phyloP scores from a whole-genome alignment of 2,329 filamentous ascomycete genomes.

The Rugonectria rugulosa region DNA sequence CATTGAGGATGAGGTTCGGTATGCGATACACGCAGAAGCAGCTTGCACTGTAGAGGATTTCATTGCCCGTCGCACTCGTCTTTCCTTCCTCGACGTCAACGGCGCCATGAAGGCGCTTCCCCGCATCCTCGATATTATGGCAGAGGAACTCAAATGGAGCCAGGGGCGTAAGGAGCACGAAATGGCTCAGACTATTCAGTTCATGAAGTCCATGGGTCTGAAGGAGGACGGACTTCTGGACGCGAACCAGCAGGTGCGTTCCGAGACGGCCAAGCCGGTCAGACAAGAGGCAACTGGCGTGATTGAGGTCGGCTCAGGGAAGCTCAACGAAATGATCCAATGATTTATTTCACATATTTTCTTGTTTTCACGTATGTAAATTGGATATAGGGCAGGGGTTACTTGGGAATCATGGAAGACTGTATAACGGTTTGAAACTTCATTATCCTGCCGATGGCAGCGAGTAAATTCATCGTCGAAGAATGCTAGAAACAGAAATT shows the following conservation, averaged over 20 bases:
- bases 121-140: constrained; percentile 75
- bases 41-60: constrained; percentile 77
- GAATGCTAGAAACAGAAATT: background rate
- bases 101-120: constrained; percentile 74
- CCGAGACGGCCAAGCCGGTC: background rate
- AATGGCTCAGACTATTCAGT: constrained; percentile 61
- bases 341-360: background rate
- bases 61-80: constrained; percentile 72
- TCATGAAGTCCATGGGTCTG: constrained; percentile 56
- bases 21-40: constrained; percentile 75
- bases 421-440: background rate
- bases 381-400: background rate
- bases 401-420: background rate
- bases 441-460: background rate
- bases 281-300: background rate
- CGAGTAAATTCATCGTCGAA: background rate
- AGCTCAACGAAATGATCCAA: constrained; percentile 9
- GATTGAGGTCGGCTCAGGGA: constrained; percentile 5
- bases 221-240: constrained; percentile 33
- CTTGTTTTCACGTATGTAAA: background rate
- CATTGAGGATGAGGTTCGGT: constrained; percentile 76
- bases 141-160: constrained; percentile 72
- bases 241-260: constrained; percentile 26
- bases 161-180: constrained; percentile 61
- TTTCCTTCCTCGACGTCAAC: constrained; percentile 80